phyloP scores from a whole-genome alignment of 2,329 filamentous ascomycete genomes.

The Epichloe typhina region DNA sequence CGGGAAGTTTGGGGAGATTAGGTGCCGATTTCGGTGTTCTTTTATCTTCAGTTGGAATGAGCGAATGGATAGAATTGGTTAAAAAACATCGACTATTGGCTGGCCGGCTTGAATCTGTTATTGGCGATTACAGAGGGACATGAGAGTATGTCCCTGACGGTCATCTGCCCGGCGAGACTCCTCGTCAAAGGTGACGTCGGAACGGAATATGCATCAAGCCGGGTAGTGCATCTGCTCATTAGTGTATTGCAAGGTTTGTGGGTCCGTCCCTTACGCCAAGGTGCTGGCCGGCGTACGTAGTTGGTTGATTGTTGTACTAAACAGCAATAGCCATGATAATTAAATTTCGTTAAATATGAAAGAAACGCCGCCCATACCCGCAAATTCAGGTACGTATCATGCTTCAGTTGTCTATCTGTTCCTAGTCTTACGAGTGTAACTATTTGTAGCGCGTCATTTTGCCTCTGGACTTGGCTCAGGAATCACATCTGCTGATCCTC shows the following conservation, averaged over 20 bases:
- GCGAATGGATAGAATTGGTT: constrained; percentile 80
- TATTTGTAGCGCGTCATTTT: constrained; percentile 64
- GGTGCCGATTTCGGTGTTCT: constrained; percentile 90
- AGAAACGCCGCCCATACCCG: constrained; percentile 5
- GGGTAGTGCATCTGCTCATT: neutral
- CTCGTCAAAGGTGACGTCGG: no score
- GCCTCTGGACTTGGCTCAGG: constrained; percentile 78
- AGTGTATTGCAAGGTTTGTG: neutral
- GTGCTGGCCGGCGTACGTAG: no score
- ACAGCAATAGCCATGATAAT: no score
- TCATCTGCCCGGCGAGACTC: no score
- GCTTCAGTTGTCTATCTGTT: neutral
- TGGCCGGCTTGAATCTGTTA: constrained; percentile 59
- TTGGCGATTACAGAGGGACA: constrained; percentile 33
- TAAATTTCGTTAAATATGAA: constrained; percentile 1
- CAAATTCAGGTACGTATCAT: constrained; percentile 8
- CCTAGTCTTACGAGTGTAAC: neutral
- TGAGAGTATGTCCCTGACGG: neutral
- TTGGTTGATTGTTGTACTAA: no score
- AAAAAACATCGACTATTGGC: constrained; percentile 78
- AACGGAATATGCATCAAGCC: neutral
- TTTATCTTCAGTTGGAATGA: constrained; percentile 45
- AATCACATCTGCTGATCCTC: constrained; percentile 70
- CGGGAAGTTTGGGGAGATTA: constrained; percentile 75
- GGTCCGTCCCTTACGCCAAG: no score